Evolutionary conservation across 768 basidiomycete species (phyloP).

Genomic region (Lentinula lateritia): DNA sequence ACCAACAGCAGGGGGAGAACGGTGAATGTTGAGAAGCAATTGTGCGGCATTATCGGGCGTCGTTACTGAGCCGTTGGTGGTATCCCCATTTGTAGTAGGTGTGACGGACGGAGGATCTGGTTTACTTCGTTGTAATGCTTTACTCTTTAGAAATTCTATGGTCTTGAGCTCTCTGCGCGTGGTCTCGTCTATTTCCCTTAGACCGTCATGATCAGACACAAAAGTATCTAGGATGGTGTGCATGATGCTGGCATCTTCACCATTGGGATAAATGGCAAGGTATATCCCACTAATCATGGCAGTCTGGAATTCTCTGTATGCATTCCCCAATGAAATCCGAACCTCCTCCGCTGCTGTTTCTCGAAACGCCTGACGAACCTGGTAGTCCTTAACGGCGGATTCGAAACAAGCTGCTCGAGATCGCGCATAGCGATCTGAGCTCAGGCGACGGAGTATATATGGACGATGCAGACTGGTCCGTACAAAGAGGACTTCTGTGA

Average conservation of each 20-base stretch:
- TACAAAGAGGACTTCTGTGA: slow-evolving; percentile 86
- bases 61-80: slow-evolving; percentile 14
- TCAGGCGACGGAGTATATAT: slow-evolving; percentile 75
- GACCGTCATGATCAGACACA: slow-evolving; percentile 59
- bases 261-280: slow-evolving; percentile 72
- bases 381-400: slow-evolving; percentile 82
- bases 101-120: slow-evolving; percentile 17
- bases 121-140: slow-evolving; percentile 50
- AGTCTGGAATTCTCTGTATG: slow-evolving; percentile 83
- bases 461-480: slow-evolving; percentile 83
- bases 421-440: slow-evolving; percentile 73
- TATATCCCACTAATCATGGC: slow-evolving; percentile 89
- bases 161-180: slow-evolving; percentile 79
- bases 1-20: slow-evolving; percentile 28
- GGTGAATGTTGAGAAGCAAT: slow-evolving; percentile 42
- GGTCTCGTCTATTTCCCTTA: slow-evolving; percentile 74
- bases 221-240: slow-evolving; percentile 76
- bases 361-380: slow-evolving; percentile 67
- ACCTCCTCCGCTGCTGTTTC: slow-evolving; percentile 57
- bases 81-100: slow-evolving; percentile 18
- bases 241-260: slow-evolving; percentile 65
- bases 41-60: slow-evolving; percentile 43
- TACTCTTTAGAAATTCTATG: slow-evolving; percentile 73
- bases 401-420: slow-evolving; percentile 89
- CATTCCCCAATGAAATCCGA: slow-evolving; percentile 68